Base-by-base conservation (phyloP, 225 moss, liverwort and hornwort species). In the Anthoceros angustus region DNA sequence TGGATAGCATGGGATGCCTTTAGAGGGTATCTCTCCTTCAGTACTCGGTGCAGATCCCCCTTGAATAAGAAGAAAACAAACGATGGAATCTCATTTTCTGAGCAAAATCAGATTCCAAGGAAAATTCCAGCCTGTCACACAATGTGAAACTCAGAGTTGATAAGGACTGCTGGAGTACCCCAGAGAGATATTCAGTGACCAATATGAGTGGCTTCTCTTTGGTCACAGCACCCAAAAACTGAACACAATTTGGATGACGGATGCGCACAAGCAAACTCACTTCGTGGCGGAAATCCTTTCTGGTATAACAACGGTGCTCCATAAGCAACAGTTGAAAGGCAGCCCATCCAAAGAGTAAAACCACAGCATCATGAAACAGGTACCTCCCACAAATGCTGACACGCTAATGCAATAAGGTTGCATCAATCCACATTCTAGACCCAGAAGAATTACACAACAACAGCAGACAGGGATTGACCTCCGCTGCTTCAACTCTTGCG, bases 191-290 rank as follows among this genome's bases (percentile, higher is more conserved):
- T 70, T 87, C 87, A 7, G 73, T 83, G 61, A 87, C 68, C 70
- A 90, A 83, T 8, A 87, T 70, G 25, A 75, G 73, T 16, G 80
- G 80, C 43, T 67, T 15, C 49, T 69, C 67, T 69, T 63, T 82
- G n/a, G 90, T 82, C 26, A 87, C 78, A 48, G 87, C 81, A 69
- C 87, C 79, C 10, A 90, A 74, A 74, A 86, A 89, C 42, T 89
- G 82, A 0, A 83, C 79, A 69, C 84, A 73, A 63, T 86, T 85
- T 43, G 86, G 86, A 74, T 85, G 86, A 60, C 89, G 84, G 65
- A 86, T 78, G 72, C 66, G 80, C 72, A 83, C 79, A 23, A 85
- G 81, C 64, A 81, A 61, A 26, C 74, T 18, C 12, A 86, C 66
- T 63, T 89, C 82, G 64, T 15, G 23, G 40, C 55, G 73, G 60